A percentile compares a stretch with the other conserved stretches of the same genome.
Evolutionary conservation across 495 filamentous ascomycete genomes (phyloP).

Genomic region (Trichoderma parareesei): DNA sequence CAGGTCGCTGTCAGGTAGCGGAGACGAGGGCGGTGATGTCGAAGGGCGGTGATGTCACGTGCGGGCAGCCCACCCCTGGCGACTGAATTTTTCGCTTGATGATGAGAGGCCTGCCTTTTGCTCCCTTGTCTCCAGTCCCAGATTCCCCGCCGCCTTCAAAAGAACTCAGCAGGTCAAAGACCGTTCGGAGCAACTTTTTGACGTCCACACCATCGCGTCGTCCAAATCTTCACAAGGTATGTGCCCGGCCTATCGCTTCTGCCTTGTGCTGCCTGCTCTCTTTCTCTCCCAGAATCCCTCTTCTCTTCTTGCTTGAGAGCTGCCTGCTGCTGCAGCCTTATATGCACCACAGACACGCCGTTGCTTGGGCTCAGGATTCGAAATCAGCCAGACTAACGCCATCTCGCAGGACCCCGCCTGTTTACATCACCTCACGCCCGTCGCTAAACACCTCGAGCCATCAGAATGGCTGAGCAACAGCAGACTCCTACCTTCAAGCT

Average conservation of each 20-base stretch:
- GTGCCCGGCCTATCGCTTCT: neutral
- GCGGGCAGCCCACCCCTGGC: constrained; percentile 3
- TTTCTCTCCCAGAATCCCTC: neutral
- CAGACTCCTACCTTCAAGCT: constrained; percentile 91
- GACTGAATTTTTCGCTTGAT: constrained; percentile 14
- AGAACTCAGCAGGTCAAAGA: constrained; percentile 9
- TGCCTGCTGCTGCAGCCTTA: neutral
- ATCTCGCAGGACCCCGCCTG: constrained; percentile 9
- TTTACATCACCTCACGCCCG: constrained; percentile 21
- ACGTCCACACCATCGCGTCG: constrained; percentile 8
- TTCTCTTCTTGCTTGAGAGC: neutral
- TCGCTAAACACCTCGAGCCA: constrained; percentile 21
- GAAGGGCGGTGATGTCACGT: constrained; percentile 10
- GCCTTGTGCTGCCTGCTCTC: neutral
- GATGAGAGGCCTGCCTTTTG: neutral
- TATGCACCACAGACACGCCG: neutral
- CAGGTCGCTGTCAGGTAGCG: neutral
- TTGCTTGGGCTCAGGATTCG: neutral
- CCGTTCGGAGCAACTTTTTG: constrained; percentile 1
- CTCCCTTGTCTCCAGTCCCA: neutral
- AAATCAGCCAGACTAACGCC: constrained; percentile 6
- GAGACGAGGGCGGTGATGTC: constrained; percentile 2
- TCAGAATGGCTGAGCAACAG: constrained; percentile 32
- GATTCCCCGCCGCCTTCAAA: constrained; percentile 11
- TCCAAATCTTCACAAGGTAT: neutral